A percentile compares a stretch with the other conserved stretches of the same genome.
These are phyloP conservation scores for Neurospora sp. DNA, from an alignment of 495 filamentous ascomycete genomes.

Conservation along the genomic window DNA sequence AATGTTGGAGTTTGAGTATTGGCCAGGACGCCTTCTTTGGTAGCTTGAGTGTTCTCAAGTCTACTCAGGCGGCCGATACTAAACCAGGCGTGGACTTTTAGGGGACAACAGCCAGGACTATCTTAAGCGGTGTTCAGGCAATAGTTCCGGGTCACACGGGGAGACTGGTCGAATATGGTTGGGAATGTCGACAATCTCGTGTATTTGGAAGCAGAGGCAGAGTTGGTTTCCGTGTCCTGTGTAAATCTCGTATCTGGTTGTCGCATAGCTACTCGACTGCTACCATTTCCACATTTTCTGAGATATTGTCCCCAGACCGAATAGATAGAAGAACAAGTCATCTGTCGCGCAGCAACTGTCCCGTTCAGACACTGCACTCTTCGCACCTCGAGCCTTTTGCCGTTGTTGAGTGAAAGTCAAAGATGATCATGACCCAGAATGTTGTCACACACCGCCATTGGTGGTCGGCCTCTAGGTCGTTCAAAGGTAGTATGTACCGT, in stretches of 20 bases:
- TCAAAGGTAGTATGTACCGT: background rate
- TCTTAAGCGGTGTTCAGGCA: background rate
- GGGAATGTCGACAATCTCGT: background rate
- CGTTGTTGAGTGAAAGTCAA: background rate
- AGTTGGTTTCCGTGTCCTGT: background rate
- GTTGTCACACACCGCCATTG: background rate
- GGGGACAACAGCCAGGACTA: background rate
- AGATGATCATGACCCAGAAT: background rate
- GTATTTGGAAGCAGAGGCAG: background rate
- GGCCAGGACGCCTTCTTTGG: background rate
- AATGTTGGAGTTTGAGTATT: background rate
- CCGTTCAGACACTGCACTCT: background rate
- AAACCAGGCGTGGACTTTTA: background rate
- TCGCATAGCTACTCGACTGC: background rate
- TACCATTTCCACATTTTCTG: background rate
- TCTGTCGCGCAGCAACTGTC: background rate
- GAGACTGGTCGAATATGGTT: background rate
- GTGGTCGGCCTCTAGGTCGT: background rate
- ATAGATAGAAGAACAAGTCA: background rate
- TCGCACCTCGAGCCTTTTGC: background rate
- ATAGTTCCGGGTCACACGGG: background rate
- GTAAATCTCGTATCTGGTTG: background rate
- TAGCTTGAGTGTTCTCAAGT: background rate
- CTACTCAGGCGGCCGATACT: background rate
- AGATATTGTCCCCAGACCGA: background rate